phyloP scores from a whole-genome alignment of 768 basidiomycete genomes.

The Chalciporus chontae region DNA sequence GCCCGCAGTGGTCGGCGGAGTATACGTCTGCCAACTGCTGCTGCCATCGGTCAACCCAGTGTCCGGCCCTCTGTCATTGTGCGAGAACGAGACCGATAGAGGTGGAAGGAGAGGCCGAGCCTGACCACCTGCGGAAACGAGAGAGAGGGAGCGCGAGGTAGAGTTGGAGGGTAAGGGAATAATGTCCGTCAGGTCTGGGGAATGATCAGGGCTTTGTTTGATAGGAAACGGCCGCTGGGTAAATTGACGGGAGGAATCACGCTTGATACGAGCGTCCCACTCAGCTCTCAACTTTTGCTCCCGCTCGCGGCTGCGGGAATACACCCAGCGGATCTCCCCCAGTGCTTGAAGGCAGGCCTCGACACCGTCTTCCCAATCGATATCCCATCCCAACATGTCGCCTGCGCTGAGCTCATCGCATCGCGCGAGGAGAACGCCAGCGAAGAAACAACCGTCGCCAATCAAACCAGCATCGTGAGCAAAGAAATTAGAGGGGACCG shows the following conservation, averaged over 20 bases:
- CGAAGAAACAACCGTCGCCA: constrained; percentile 88
- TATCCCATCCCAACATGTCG: constrained; percentile 22
- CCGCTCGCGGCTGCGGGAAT: constrained; percentile 70
- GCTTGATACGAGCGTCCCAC: constrained; percentile 39
- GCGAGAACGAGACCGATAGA: constrained; percentile 36
- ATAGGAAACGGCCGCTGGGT: constrained; percentile 15
- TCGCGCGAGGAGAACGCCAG: constrained; percentile 71
- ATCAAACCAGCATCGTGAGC: constrained; percentile 83
- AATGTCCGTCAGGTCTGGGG: constrained; percentile 22
- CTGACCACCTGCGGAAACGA: constrained; percentile 33
- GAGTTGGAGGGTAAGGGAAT: constrained; percentile 16
- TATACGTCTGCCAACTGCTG: constrained; percentile 59
- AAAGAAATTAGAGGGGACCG: constrained; percentile 52
- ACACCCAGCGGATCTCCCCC: constrained; percentile 80
- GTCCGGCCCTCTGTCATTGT: constrained; percentile 51
- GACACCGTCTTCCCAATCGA: constrained; percentile 32
- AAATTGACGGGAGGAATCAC: constrained; percentile 30
- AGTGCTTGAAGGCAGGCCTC: constrained; percentile 68
- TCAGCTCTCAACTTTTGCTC: constrained; percentile 54
- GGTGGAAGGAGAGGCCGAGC: constrained; percentile 49
- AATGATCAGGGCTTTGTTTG: constrained; percentile 28
- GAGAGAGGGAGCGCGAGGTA: constrained; percentile 23
- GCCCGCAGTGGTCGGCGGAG: constrained; percentile 55
- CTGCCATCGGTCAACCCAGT: constrained; percentile 47
- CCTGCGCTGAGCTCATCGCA: constrained; percentile 34